Evolutionary conservation across 164 flowering plant genomes (phyloP).

Genomic region (Saururus chinensis): DNA sequence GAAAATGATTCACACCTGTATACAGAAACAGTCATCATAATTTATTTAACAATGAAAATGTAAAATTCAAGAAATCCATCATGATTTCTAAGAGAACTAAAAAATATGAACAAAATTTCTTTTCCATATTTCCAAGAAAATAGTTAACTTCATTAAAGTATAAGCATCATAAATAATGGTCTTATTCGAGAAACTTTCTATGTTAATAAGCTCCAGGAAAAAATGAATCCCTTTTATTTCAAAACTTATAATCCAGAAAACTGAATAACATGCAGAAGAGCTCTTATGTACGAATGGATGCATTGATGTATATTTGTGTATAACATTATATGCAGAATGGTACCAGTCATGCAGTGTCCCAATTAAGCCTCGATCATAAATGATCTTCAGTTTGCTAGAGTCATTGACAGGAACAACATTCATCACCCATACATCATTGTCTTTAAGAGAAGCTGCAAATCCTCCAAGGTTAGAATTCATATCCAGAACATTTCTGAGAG

Average conservation of each 20-base stretch:
- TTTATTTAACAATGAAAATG: neutral
- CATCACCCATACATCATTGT: slow-evolving; percentile 85
- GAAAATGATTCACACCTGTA: slow-evolving; percentile 85
- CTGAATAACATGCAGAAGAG: neutral
- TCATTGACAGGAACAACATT: slow-evolving; percentile 55
- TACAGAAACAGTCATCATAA: neutral
- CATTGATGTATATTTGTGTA: neutral
- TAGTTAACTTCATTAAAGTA: no score
- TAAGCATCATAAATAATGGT: no score
- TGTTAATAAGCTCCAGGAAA: no score
- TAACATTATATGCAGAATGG: neutral
- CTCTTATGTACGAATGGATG: neutral
- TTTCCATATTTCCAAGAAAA: no score
- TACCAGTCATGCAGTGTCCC: slow-evolving; percentile 88
- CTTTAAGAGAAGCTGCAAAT: slow-evolving; percentile 68
- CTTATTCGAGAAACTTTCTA: no score
- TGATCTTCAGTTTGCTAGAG: slow-evolving; percentile 51
- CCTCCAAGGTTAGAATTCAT: slow-evolving; percentile 82
- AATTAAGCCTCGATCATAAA: slow-evolving; percentile 70
- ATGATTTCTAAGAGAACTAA: no score
- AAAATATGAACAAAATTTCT: no score
- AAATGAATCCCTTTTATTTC: no score
- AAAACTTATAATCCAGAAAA: no score
- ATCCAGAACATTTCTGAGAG: slow-evolving; percentile 77
- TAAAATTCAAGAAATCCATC: no score